Base-by-base conservation (phyloP, 345 rosid species). In the Camelina hispida region DNA sequence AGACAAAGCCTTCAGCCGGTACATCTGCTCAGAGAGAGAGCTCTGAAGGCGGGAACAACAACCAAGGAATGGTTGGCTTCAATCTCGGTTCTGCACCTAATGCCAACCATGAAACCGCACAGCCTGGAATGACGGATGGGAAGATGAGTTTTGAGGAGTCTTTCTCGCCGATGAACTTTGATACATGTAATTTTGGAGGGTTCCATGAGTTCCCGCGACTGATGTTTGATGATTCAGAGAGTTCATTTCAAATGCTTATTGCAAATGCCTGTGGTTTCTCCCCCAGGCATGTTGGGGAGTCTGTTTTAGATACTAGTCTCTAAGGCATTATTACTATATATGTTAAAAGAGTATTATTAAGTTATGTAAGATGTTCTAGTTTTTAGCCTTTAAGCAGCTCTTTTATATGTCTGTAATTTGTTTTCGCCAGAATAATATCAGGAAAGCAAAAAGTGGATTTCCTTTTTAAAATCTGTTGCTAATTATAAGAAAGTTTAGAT, bases 131-230 rank as follows among this genome's bases (percentile, higher is more conserved):
- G 32, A 66, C 79, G 87, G 96, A 85, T 50, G 77, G 85, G 70
- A 91, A 87, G 73, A 85, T 69, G 16, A 73, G 62, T 63, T 62
- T 71, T 12, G 97, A 88, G 60, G 96, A 88, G 55, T 70, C 89
- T 22, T 85, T 85, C 82, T 90, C 94, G 6, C 95, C 97, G 2
- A 62, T 93, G 78, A 85, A 79, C 84, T 87, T 88, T 3, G 97
- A 95, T 43, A 79, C 91, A 6, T 83, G 89, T 70, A 91, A 81
- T 76, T 89, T 91, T n/a, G 88, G 86, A 37, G 93, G 95, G 78
- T 87, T 94, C 77, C 88, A 81, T n/a, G 97, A 91, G 80, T 90
- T 90, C 73, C 86, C 90, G 23, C 85, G 89, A 79, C 84, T 87
- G 8, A 55, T 74, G 61, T 91, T 88, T 52, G 96, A 94, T 65